Conservation (phyloP, 306 rosid genomes). For the Sicyos edulis region DNA sequence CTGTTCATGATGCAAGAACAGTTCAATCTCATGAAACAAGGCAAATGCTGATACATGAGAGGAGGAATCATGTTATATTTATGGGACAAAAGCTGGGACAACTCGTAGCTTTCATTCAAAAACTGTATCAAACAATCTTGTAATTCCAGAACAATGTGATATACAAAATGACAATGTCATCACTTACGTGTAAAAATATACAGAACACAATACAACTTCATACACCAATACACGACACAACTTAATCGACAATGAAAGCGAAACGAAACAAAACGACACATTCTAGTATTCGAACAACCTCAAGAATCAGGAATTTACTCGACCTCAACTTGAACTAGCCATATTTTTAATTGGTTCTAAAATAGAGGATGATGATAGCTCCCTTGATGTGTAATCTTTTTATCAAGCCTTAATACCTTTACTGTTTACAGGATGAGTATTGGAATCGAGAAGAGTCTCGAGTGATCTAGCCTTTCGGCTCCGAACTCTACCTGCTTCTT, state of each 20-base stretch:
- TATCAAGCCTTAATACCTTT: conserved; percentile 26
- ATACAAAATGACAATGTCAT: conserved; percentile 15
- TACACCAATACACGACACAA: conserved; percentile 11
- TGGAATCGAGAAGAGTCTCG: conserved; percentile 63
- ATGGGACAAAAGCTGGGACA: neutral
- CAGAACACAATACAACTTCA: conserved; percentile 14
- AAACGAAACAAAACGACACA: neutral
- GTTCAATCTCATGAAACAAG: neutral
- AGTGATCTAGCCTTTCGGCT: conserved; percentile 60
- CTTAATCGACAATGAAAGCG: conserved; percentile 15
- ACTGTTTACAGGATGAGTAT: conserved; percentile 27
- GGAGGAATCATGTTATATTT: neutral
- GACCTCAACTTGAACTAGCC: neutral
- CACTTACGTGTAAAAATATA: conserved; percentile 5
- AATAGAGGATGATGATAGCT: neutral
- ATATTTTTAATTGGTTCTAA: conserved; percentile 2
- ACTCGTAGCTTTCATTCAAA: neutral
- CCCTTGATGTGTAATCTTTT: neutral
- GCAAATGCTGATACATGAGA: neutral
- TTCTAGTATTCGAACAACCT: conserved; percentile 12
- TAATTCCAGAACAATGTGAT: conserved; percentile 12
- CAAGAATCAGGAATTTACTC: conserved; percentile 11
- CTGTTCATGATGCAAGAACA: neutral
- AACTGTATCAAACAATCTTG: conserved; percentile 10
- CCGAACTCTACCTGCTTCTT: conserved; percentile 80